Conservation (phyloP, 2,329 filamentous ascomycete species). For the Aschersonia sp. region DNA sequence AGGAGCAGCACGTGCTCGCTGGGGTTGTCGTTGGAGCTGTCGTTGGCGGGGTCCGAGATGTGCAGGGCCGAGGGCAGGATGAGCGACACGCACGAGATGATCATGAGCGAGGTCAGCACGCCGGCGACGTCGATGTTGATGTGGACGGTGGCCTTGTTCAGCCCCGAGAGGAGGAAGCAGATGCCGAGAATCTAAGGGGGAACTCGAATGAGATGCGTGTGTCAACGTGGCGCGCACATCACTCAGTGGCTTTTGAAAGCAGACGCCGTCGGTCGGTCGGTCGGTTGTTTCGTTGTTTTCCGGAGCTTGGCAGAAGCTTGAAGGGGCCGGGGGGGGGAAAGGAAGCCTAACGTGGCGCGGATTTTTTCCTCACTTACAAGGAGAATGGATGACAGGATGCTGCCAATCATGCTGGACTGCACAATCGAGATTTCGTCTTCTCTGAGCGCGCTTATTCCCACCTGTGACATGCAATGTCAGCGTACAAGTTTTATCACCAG, state of each 20-base stretch:
- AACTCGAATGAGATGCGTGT: no score
- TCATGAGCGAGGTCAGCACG: constrained; percentile 7
- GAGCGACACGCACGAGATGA: constrained; percentile 7
- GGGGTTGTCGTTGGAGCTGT: background rate
- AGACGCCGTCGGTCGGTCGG: no score
- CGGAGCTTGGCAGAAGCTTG: background rate
- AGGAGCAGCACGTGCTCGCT: constrained; percentile 5
- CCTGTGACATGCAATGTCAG: background rate
- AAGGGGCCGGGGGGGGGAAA: background rate
- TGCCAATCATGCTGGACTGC: constrained; percentile 8
- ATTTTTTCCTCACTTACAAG: background rate
- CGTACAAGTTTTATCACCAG: no score
- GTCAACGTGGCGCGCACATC: no score
- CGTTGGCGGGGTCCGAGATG: constrained; percentile 1
- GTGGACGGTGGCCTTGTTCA: constrained; percentile 5
- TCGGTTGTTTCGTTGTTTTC: background rate
- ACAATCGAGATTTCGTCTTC: constrained; percentile 5
- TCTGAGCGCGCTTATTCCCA: constrained; percentile 4
- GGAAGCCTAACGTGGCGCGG: no score
- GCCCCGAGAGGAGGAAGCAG: constrained; percentile 6
- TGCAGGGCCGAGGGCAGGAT: constrained; percentile 6
- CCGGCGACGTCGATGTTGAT: constrained; percentile 6
- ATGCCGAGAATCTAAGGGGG: constrained; percentile 5
- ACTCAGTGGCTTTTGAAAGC: no score
- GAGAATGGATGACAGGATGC: constrained; percentile 5